Evolutionary conservation across 208 protist species (phyloP), one percentile per base, ranked within the genome.

Genomic region (Trichomonas gallinae): DNA sequence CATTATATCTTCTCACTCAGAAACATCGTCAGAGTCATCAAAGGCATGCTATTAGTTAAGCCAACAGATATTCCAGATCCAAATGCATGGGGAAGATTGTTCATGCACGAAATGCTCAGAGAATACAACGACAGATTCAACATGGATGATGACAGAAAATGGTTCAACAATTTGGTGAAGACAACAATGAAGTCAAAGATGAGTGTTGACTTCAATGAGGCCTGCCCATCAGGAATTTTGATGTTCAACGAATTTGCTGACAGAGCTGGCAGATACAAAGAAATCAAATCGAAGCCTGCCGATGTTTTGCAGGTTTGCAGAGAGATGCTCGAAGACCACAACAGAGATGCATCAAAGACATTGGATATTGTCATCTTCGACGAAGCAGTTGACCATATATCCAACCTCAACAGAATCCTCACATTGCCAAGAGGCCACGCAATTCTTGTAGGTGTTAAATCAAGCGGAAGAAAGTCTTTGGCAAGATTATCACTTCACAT

Each of bases 1-100:
- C 99, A 99, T 97, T 99, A 99, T 98, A 98, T 99, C 96, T 99
- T 99, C 98, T 99, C 99, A 98, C 98, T 99, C 97, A 98, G 99
- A 96, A 99, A 99, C 96, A 97, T 99, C 13, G 99, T 98, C 10
- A 98, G 98, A 51, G 98, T 99, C 83, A 99, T 99, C 96, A 98
- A 99, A 97, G 99, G 99, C 96, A 97, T 99, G 81, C 98, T 99
- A 97, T 97, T 98, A 63, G 97, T 98, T 3, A 98, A 98, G 89
- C 98, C 97, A 97, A 98, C 99, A 63, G 97, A 98, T 72, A 97
- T 99, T 96, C 98, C 97, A 31, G 97, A 98, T 96, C 82, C 98
- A 88, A 96, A 97, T 21, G 97, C 97, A 89, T 98, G 99, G 96
- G 81, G 99, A 89, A 97, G 98, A 40, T 97, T 99, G 26, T 99